A percentile compares a stretch with the other conserved stretches of the same genome.
Evolutionary conservation across 148 eudicot genomes (phyloP).

Genomic region (Bassia scoparia): DNA sequence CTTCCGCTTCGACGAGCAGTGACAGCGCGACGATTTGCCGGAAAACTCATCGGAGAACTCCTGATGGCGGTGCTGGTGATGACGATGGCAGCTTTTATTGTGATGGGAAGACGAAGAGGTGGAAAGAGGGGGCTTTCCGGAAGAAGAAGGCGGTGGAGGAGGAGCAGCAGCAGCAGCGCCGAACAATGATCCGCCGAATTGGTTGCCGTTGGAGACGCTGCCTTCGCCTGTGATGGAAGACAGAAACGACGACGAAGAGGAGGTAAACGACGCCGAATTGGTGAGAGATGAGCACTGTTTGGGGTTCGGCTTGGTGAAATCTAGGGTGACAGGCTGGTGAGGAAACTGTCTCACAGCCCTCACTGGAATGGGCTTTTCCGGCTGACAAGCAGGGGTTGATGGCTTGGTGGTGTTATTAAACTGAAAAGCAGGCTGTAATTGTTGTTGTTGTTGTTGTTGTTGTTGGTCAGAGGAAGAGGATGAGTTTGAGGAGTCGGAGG

Average conservation of each 20-base stretch:
- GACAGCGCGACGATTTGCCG: constrained; percentile 32
- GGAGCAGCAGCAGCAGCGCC: constrained; percentile 20
- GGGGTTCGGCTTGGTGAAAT: constrained; percentile 34
- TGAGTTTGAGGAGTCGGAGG: constrained; percentile 20
- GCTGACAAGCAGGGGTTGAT: neutral
- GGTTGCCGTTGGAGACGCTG: constrained; percentile 53
- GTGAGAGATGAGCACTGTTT: neutral
- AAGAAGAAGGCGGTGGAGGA: neutral
- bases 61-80: constrained; percentile 11
- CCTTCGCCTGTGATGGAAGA: constrained; percentile 52
- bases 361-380: neutral
- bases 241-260: constrained; percentile 36
- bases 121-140: constrained; percentile 42
- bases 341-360: neutral
- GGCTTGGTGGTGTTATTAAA: too few relatives aligned
- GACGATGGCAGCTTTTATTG: constrained; percentile 46
- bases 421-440: neutral
- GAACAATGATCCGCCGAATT: constrained; percentile 24
- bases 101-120: constrained; percentile 25
- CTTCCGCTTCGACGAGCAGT: constrained; percentile 57
- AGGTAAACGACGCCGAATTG: constrained; percentile 26
- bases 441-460: neutral
- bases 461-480: neutral
- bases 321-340: constrained; percentile 34
- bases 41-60: constrained; percentile 30